Evolutionary conservation across 2,329 filamentous ascomycete species (phyloP).

Genomic region (Bipolaris gigantea): DNA sequence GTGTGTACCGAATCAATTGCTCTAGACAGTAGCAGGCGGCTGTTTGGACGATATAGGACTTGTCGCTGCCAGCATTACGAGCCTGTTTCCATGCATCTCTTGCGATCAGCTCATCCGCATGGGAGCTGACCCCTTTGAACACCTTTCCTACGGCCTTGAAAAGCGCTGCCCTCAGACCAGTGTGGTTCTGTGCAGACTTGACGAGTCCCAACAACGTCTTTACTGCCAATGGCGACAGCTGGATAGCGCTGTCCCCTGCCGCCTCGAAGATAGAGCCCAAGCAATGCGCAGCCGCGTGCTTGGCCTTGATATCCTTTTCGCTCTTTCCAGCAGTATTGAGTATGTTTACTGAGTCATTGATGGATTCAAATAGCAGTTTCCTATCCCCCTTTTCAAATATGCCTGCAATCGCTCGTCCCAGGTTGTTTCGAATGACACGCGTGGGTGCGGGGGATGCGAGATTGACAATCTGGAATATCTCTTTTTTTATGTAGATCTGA

Average conservation of each 20-base stretch:
- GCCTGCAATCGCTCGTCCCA: slow-evolving; percentile 80
- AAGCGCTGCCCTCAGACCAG: slow-evolving; percentile 77
- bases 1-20: slow-evolving; percentile 69
- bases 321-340: slow-evolving; percentile 70
- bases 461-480: slow-evolving; percentile 90
- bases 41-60: slow-evolving; percentile 77
- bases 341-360: slow-evolving; percentile 81
- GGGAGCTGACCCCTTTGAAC: slow-evolving; percentile 70
- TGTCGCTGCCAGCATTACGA: slow-evolving; percentile 77
- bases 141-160: slow-evolving; percentile 78
- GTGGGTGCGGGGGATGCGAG: slow-evolving; percentile 79
- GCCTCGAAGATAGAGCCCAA: slow-evolving; percentile 86
- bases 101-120: slow-evolving; percentile 81
- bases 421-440: slow-evolving; percentile 84
- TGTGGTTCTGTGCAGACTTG: slow-evolving; percentile 77
- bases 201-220: slow-evolving; percentile 74
- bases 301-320: slow-evolving; percentile 76
- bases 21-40: slow-evolving; percentile 79
- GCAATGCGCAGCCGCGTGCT: slow-evolving; percentile 85
- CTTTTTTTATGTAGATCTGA: slow-evolving; percentile 89
- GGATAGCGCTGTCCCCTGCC: slow-evolving; percentile 92
- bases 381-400: slow-evolving; percentile 85
- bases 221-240: slow-evolving; percentile 74
- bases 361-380: slow-evolving; percentile 89
- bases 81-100: slow-evolving; percentile 93